These are phyloP conservation scores for Tetracentron sinense DNA, from an alignment of 164 flowering plant genomes.

Conservation along the genomic window DNA sequence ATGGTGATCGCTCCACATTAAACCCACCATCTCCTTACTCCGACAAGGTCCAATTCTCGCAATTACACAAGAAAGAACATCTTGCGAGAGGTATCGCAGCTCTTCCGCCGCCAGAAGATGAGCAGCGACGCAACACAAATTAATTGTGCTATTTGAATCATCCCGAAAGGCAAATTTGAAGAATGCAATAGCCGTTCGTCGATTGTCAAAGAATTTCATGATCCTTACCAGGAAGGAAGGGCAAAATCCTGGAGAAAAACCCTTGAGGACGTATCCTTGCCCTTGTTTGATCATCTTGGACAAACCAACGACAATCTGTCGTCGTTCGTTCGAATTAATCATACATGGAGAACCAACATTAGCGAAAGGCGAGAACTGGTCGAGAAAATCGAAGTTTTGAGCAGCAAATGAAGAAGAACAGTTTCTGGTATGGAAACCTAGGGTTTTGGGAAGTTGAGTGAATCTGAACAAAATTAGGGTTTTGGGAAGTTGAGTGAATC, in stretches of 20 bases:
- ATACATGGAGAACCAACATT: neutral
- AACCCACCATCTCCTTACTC: conserved; percentile 39
- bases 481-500: neutral
- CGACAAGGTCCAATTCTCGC: conserved; percentile 39
- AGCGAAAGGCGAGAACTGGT: conserved; percentile 41
- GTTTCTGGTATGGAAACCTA: conserved; percentile 4
- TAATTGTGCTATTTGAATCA: conserved; percentile 28
- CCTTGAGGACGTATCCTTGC: conserved; percentile 27
- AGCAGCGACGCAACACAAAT: conserved; percentile 46
- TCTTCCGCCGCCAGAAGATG: conserved; percentile 46
- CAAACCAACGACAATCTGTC: conserved; percentile 35
- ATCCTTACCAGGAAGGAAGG: conserved; percentile 44
- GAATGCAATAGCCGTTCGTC: conserved; percentile 50
- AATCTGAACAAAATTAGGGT: conserved; percentile 9
- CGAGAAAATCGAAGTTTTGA: conserved; percentile 26
- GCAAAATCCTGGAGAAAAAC: conserved; percentile 34
- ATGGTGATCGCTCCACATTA: conserved; percentile 45
- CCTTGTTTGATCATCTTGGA: conserved; percentile 42
- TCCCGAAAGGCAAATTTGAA: conserved; percentile 49
- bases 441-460: conserved; percentile 12
- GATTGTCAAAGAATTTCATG: conserved; percentile 38
- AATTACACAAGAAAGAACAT: conserved; percentile 53
- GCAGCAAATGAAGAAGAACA: conserved; percentile 12
- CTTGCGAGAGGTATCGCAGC: conserved; percentile 51
- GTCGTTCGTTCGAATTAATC: conserved; percentile 51